These are phyloP conservation scores for Aspergillus floridensis DNA, from an alignment of 2,329 filamentous ascomycete species.

Conservation along the genomic window DNA sequence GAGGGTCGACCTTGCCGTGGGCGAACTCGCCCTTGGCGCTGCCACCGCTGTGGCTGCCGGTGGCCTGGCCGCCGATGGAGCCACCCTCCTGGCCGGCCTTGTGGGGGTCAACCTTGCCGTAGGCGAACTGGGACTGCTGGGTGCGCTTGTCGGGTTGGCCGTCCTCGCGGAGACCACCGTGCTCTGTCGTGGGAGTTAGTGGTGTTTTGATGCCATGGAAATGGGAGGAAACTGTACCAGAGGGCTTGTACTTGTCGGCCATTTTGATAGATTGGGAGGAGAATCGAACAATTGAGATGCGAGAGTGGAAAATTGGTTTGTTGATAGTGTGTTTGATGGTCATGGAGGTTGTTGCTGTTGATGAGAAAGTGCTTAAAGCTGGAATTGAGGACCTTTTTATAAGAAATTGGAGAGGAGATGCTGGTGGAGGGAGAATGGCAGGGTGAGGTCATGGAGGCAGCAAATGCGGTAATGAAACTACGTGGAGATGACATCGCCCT, in stretches of 20 bases:
- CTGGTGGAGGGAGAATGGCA: not conserved
- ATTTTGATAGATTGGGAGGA: not conserved
- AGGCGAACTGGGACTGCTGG: constrained; percentile 9
- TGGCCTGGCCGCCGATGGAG: constrained; percentile 4
- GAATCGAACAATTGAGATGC: not conserved
- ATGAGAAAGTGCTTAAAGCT: not conserved
- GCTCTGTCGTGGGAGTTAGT: not conserved
- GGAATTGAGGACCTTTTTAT: not conserved
- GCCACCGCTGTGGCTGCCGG: constrained; percentile 1
- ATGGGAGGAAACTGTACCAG: not conserved
- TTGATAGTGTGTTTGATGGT: not conserved
- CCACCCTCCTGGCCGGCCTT: constrained; percentile 10
- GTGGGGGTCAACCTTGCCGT: constrained; percentile 10
- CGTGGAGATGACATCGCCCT: not conserved
- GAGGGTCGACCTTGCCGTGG: not conserved
- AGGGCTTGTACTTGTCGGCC: constrained; percentile 13
- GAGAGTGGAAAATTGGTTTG: not conserved
- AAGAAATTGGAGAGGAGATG: not conserved
- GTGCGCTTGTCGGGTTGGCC: constrained; percentile 10
- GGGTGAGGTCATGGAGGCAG: not conserved
- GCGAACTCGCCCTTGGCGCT: not conserved
- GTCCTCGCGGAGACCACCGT: constrained; percentile 9
- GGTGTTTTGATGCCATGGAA: too few relatives aligned
- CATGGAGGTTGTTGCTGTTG: not conserved
- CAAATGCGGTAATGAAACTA: not conserved